phyloP scores from a whole-genome alignment of 2,329 filamentous ascomycete genomes.

The Chaetomium globosum region DNA sequence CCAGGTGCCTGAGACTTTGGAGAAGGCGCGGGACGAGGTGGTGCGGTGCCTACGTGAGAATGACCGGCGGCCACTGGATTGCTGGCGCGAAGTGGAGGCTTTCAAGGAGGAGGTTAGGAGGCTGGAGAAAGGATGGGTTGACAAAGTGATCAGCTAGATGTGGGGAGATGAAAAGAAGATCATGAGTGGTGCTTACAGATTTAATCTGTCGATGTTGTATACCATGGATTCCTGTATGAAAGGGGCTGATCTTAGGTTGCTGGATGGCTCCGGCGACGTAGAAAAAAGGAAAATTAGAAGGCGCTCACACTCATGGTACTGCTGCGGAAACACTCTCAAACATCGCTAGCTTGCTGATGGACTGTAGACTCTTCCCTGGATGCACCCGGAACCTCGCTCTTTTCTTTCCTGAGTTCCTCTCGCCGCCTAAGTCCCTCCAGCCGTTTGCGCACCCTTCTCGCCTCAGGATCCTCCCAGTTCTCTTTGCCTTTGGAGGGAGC shows the following conservation, averaged over 20 bases:
- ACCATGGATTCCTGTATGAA: conserved; percentile 24
- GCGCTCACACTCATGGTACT: neutral
- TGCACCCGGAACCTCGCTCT: conserved; percentile 8
- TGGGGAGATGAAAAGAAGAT: conserved; percentile 22
- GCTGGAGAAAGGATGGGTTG: conserved; percentile 85
- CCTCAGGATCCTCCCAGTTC: conserved; percentile 59
- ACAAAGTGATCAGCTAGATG: conserved; percentile 66
- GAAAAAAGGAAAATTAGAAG: conserved; percentile 13
- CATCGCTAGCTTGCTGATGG: conserved; percentile 24
- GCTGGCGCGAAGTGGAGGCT: conserved; percentile 87
- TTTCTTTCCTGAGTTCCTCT: conserved; percentile 44
- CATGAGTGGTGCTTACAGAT: conserved; percentile 26
- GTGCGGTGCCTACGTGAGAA: conserved; percentile 80
- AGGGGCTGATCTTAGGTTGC: neutral
- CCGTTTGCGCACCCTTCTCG: conserved; percentile 58
- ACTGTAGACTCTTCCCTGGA: conserved; percentile 12
- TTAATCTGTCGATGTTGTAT: conserved; percentile 15
- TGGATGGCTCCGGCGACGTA: neutral
- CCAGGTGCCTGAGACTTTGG: conserved; percentile 70
- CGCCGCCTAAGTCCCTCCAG: conserved; percentile 60
- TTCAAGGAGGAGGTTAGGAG: conserved; percentile 88
- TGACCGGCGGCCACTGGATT: conserved; percentile 86
- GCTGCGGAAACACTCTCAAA: conserved; percentile 6
- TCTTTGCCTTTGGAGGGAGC: conserved; percentile 40
- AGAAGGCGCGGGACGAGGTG: conserved; percentile 73